Evolutionary conservation across 83 land plant species (phyloP), one percentile per base, ranked within the genome.

Genomic region (Picea mariana): DNA sequence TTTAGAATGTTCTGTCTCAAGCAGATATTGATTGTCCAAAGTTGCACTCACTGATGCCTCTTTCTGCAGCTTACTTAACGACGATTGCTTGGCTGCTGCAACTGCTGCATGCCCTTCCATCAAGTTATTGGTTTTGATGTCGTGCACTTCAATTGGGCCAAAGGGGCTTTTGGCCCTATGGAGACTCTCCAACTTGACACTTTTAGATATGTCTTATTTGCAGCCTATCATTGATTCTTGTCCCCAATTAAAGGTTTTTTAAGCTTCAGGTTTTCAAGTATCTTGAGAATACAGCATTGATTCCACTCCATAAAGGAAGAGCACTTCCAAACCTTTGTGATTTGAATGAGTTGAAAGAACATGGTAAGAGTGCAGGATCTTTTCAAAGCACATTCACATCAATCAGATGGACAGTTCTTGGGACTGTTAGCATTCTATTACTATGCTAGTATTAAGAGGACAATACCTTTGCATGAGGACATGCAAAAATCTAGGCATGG

Each of bases 201-300:
- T 16, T 5, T 82, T 88, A 27, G 90, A 88, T 77, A 72, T 88
- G 26, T 88, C 90, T 18, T 88, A 88, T 78, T 80, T 88, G 61
- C 82, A 81, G 16, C 90, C 90, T 60, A 84, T 88, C 2, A 81
- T 83, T 63, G 84, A 86, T 59, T 86, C 88, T 16, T 88, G 90
- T 60, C 83, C 89, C 31, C 83, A 79, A 17, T 77, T 88, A 38
- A 82, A 88, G 90, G 90, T 88, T 88, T 38, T 79, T 88, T 78
- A 83, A 83, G 79, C 72, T 86, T 18, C 88, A 86, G 16, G 90
- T 89, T n/a, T 88, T 89, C 83, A 88, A 88, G 73, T 86, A 88
- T 72, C 86, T 88, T 13, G 78, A 61, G 9, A 82, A 88, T 77
- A 49, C 88, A 58, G 89, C 90, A 34, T 80, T 88, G 79, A 86